These are phyloP conservation scores for Clohesyomyces aquaticus DNA, from an alignment of 495 filamentous ascomycete genomes.

Conservation along the genomic window DNA sequence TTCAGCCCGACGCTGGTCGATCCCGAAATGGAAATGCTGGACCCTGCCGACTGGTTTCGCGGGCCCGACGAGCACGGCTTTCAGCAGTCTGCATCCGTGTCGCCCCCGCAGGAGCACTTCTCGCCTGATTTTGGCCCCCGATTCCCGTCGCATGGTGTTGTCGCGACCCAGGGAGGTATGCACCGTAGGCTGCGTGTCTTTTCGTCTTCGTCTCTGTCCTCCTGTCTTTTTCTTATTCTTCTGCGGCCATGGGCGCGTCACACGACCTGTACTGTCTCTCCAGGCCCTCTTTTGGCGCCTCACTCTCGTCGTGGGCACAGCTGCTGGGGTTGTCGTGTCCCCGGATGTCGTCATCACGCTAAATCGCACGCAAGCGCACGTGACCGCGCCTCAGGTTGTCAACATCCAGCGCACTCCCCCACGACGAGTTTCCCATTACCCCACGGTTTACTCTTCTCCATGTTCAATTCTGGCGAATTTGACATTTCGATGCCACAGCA, in stretches of 20 bases:
- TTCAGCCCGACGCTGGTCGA: slow-evolving; percentile 15
- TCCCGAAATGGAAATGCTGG: slow-evolving; percentile 22
- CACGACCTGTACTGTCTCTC: not conserved
- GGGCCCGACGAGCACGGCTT: not conserved
- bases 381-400: slow-evolving; percentile 1
- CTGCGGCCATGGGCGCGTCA: not conserved
- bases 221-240: not conserved
- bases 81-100: slow-evolving; percentile 9
- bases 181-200: slow-evolving; percentile 10
- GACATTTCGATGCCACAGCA: slow-evolving; percentile 18
- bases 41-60: slow-evolving; percentile 26
- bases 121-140: not conserved
- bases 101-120: slow-evolving; percentile 20
- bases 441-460: slow-evolving; percentile 12
- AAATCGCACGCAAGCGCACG: slow-evolving; percentile 30
- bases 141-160: slow-evolving; percentile 18
- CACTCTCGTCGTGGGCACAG: not conserved
- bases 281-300: not conserved
- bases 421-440: slow-evolving; percentile 6
- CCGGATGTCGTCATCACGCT: slow-evolving; percentile 30
- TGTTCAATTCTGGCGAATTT: not conserved
- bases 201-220: not conserved
- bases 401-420: slow-evolving; percentile 14
- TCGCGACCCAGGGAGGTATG: slow-evolving; percentile 7
- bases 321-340: slow-evolving; percentile 9